Evolutionary conservation across 306 rosid genomes (phyloP).

Genomic region (Acacia confusa): DNA sequence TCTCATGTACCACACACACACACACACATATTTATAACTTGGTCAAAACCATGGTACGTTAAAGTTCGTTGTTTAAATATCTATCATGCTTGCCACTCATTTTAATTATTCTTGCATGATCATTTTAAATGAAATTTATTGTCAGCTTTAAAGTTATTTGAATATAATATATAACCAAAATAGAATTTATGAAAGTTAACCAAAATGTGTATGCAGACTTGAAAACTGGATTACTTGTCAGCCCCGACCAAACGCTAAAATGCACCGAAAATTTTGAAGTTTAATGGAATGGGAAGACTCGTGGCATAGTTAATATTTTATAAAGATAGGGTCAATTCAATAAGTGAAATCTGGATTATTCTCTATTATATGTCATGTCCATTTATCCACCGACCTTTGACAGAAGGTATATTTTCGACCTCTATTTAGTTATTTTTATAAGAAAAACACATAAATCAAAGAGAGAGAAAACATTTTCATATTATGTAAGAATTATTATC

Average conservation of each 20-base stretch:
- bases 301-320: background rate
- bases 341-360: constrained; percentile 35
- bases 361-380: constrained; percentile 28
- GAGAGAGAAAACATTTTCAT: too few relatives aligned
- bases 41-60: background rate
- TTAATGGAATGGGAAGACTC: constrained; percentile 22
- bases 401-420: background rate
- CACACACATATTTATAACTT: background rate
- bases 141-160: background rate
- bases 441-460: too few relatives aligned
- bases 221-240: constrained; percentile 38
- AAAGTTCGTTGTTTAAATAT: background rate
- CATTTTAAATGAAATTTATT: background rate
- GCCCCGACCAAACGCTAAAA: constrained; percentile 61
- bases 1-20: background rate
- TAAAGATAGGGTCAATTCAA: constrained; percentile 25
- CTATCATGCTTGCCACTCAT: background rate
- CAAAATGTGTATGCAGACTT: background rate
- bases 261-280: constrained; percentile 27
- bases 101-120: background rate
- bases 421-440: too few relatives aligned
- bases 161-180: background rate
- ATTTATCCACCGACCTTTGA: constrained; percentile 32
- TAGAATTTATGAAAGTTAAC: background rate
- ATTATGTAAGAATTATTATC: too few relatives aligned